These are phyloP conservation scores for Cytidiella melzeri DNA, from an alignment of 768 basidiomycete genomes.

Conservation along the genomic window DNA sequence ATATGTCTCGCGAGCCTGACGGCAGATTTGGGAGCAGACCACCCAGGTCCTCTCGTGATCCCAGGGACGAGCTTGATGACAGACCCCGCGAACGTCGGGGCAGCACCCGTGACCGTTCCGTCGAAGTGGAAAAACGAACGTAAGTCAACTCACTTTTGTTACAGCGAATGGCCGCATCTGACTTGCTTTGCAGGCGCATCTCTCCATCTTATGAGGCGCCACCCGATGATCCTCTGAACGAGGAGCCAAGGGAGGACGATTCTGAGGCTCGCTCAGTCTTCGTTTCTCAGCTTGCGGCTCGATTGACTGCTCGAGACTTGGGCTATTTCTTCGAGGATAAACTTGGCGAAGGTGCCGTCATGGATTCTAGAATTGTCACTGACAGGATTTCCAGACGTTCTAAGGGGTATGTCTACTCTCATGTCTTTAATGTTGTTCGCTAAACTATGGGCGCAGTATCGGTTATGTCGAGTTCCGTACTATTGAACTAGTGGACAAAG, in stretches of 20 bases:
- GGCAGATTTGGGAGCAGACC: conserved; percentile 44
- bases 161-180: conserved; percentile 3
- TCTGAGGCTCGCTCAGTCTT: conserved; percentile 98
- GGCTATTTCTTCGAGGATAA: conserved; percentile 99
- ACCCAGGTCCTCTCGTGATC: conserved; percentile 36
- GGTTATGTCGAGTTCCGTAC: conserved; percentile 96
- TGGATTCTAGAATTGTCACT: conserved; percentile 95
- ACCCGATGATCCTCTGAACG: conserved; percentile 61
- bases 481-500: conserved; percentile 87
- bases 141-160: conserved; percentile 2
- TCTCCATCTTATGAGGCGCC: conserved; percentile 69
- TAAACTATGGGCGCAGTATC: conserved; percentile 61
- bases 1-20: conserved; percentile 45
- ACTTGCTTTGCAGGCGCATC: conserved; percentile 43
- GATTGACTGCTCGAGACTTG: conserved; percentile 93
- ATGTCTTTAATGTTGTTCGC: background rate
- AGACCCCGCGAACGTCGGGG: conserved; percentile 38
- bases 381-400: conserved; percentile 92
- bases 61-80: conserved; percentile 61
- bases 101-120: conserved; percentile 33
- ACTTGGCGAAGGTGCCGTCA: conserved; percentile 86
- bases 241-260: conserved; percentile 92
- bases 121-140: background rate
- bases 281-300: conserved; percentile 95
- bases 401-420: conserved; percentile 78